Base-by-base conservation (phyloP, 1,284 basidiomycete species). In the Irpex sp. region DNA sequence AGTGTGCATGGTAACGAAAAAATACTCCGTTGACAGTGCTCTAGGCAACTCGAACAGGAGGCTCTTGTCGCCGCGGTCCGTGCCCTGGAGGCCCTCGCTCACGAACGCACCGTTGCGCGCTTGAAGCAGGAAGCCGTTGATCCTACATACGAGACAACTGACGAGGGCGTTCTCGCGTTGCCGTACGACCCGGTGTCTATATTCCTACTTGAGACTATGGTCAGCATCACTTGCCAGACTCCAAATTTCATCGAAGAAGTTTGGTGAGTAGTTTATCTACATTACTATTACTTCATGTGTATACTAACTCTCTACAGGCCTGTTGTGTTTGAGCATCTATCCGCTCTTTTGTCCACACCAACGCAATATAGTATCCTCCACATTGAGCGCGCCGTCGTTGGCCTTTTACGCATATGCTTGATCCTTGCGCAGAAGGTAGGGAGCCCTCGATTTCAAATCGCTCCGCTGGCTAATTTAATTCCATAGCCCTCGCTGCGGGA, bases 321-420 rank as follows among this genome's bases (percentile, higher is more conserved):
- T 0, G 87, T 95, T 68, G 86, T 96, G 5, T 96, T 97, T 71
- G 95, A 97, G 71, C 94, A 97, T 73, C 79, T 98, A 37, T 92
- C 92, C 0, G 83, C 89, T 1, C 77, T 99, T 31, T 80, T 99
- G 17, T 86, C 87, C 5, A 82, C 89, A 1, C 86, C 97, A 0
- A 82, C 84, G 26, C 88, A 90, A 63, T 96, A 96, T 73, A 96
- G 94, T 71, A 86, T 94, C 15, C 81, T 98, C 57, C 85, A 98
- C 56, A 92, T 98, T 49, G 97, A 99, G 74, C 86, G 97, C n/a
- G 96, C 96, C 1, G 92, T 98, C 1, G 94, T 96, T n/a, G 91
- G 91, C 26, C 80, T 98, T 21, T 77, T 97, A 59, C 85, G 92
- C 37, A 78, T 97, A 31, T 93, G 92, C 69, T 78, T 89, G 62